Conservation (phyloP, 345 rosid genomes). For the Camelina laxa region DNA sequence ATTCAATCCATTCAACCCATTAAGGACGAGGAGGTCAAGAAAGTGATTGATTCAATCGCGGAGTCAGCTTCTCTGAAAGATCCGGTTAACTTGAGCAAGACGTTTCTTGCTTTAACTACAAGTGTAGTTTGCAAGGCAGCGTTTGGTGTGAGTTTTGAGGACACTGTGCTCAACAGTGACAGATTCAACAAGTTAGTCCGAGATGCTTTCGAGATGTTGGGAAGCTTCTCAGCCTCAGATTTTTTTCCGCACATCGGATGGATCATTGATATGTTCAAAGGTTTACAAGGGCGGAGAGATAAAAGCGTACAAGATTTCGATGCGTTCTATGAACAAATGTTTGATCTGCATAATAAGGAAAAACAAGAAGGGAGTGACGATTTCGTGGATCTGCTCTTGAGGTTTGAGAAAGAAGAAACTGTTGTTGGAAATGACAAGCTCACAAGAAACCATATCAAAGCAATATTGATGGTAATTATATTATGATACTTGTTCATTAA, state of each 20-base stretch:
- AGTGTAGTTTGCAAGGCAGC: constrained; percentile 44
- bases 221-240: constrained; percentile 46
- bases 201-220: constrained; percentile 42
- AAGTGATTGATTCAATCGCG: constrained; percentile 40
- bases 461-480: constrained; percentile 27
- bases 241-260: constrained; percentile 48
- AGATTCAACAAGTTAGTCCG: constrained; percentile 38
- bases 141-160: constrained; percentile 49
- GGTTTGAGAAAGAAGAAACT: constrained; percentile 29
- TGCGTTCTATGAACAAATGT: constrained; percentile 43
- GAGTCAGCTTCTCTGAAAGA: constrained; percentile 5
- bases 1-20: constrained; percentile 43
- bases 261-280: constrained; percentile 47
- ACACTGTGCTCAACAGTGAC: constrained; percentile 26
- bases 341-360: constrained; percentile 49
- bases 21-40: constrained; percentile 47
- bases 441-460: constrained; percentile 35
- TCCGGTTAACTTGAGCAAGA: constrained; percentile 35
- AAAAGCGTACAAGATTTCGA: constrained; percentile 45
- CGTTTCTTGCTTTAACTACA: constrained; percentile 32
- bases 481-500: too few relatives aligned
- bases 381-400: constrained; percentile 27
- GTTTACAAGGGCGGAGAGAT: constrained; percentile 33
- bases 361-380: constrained; percentile 36
- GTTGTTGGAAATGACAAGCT: constrained; percentile 11